phyloP scores from a whole-genome alignment of 805 yeast species.

The Torulaspora gathmanii region DNA sequence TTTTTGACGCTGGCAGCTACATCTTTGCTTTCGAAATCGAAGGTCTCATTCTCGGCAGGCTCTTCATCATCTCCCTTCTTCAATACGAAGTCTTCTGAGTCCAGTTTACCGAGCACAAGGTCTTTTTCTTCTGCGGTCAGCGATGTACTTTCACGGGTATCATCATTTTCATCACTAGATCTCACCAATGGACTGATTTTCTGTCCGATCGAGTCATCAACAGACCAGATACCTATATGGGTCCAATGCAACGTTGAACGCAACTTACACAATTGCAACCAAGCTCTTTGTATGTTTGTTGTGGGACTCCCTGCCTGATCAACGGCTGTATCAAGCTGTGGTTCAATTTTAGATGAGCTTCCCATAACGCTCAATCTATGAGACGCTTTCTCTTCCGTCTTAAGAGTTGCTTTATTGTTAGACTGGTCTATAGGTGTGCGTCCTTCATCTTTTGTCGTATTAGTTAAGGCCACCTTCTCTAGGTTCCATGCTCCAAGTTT shows the following conservation, averaged over 20 bases:
- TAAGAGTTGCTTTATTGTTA: conserved; percentile 1
- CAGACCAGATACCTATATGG: conserved; percentile 74
- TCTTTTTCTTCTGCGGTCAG: neutral
- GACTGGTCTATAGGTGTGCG: conserved; percentile 16
- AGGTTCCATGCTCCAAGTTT: conserved; percentile 57
- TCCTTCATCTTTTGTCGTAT: conserved; percentile 17
- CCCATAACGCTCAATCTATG: conserved; percentile 31
- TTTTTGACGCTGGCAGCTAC: neutral
- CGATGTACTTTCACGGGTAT: neutral
- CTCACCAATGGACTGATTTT: conserved; percentile 28
- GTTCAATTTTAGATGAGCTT: conserved; percentile 18
- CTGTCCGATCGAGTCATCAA: conserved; percentile 30
- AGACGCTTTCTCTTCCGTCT: conserved; percentile 23
- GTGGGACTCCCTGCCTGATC: conserved; percentile 29
- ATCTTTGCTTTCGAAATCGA: conserved; percentile 24
- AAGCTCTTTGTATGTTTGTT: conserved; percentile 45
- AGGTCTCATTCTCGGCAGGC: conserved; percentile 14
- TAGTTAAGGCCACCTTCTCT: conserved; percentile 36
- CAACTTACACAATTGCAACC: conserved; percentile 60
- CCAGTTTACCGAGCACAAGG: neutral
- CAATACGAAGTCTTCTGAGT: conserved; percentile 5
- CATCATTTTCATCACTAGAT: conserved; percentile 8
- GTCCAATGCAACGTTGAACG: conserved; percentile 80
- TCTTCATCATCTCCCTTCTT: conserved; percentile 11
- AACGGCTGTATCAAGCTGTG: conserved; percentile 15